Conservation (phyloP, 148 eudicot genomes). For the Dianthus caryophyllus region DNA sequence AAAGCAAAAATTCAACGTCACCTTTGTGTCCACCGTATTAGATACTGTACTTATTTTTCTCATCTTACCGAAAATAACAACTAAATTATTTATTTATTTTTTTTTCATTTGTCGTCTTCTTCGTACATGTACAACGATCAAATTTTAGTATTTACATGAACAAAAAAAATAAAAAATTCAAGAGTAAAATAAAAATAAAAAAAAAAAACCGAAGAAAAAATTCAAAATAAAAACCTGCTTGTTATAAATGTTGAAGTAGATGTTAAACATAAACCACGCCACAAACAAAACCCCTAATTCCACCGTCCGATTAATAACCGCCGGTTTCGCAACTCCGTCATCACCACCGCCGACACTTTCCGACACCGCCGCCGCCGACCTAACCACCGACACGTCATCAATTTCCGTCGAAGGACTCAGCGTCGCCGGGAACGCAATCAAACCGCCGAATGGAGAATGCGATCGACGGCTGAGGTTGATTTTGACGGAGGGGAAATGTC, state of each 20-base stretch:
- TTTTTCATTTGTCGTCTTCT: too few species aligned
- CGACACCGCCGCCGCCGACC: conserved; percentile 56
- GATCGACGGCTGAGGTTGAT: conserved; percentile 17
- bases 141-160: too few species aligned
- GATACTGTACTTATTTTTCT: too few species aligned
- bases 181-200: too few species aligned
- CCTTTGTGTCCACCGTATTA: too few species aligned
- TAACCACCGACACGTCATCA: conserved; percentile 33
- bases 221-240: conserved; percentile 53
- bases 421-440: conserved; percentile 36
- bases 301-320: conserved; percentile 33
- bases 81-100: too few species aligned
- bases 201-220: background rate
- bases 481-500: background rate
- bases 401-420: conserved; percentile 22
- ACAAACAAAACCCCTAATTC: conserved; percentile 64
- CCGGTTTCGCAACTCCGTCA: conserved; percentile 28
- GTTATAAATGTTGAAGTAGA: conserved; percentile 81
- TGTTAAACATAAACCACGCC: conserved; percentile 74
- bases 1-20: too few species aligned
- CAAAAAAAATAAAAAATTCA: too few species aligned
- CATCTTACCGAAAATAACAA: too few species aligned
- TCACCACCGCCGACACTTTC: conserved; percentile 49
- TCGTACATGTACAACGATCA: too few species aligned
- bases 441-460: conserved; percentile 22